phyloP scores from a whole-genome alignment of 768 basidiomycete genomes.

The Cystofilobasidium capitatum region DNA sequence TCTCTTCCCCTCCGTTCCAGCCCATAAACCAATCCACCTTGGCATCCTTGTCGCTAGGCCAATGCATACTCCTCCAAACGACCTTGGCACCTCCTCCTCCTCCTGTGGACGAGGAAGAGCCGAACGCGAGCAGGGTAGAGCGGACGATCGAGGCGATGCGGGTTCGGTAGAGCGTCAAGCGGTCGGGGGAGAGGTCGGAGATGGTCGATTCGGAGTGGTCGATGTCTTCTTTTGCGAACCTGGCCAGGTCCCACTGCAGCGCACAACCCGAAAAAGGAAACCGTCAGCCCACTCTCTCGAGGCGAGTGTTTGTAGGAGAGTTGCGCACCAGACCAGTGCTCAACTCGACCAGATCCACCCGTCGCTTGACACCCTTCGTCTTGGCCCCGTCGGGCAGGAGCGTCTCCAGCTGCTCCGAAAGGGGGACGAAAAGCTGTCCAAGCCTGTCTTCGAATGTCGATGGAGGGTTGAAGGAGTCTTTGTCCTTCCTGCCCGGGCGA shows the following conservation, averaged over 20 bases:
- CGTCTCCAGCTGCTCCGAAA: conserved; percentile 7
- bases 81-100: conserved; percentile 10
- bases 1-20: conserved; percentile 23
- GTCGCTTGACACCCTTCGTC: background rate
- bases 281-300: no score
- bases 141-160: conserved; percentile 8
- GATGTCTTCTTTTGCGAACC: conserved; percentile 24
- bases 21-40: conserved; percentile 28
- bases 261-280: no score
- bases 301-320: background rate
- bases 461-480: conserved; percentile 25
- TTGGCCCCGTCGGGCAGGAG: conserved; percentile 8
- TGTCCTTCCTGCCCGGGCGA: conserved; percentile 10
- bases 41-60: conserved; percentile 24
- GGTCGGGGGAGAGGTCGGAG: conserved; percentile 9
- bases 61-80: conserved; percentile 26
- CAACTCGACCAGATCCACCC: conserved; percentile 23
- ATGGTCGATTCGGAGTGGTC: conserved; percentile 16
- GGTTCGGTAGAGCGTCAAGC: conserved; percentile 2
- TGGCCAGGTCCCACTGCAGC: conserved; percentile 25
- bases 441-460: conserved; percentile 16
- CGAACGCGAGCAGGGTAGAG: conserved; percentile 5
- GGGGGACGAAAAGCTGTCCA: conserved; percentile 2
- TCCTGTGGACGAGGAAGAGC: no score
- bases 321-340: conserved; percentile 18